Evolutionary conservation across 1,284 basidiomycete species (phyloP).

Genomic region (Ceratobasidium sp.): DNA sequence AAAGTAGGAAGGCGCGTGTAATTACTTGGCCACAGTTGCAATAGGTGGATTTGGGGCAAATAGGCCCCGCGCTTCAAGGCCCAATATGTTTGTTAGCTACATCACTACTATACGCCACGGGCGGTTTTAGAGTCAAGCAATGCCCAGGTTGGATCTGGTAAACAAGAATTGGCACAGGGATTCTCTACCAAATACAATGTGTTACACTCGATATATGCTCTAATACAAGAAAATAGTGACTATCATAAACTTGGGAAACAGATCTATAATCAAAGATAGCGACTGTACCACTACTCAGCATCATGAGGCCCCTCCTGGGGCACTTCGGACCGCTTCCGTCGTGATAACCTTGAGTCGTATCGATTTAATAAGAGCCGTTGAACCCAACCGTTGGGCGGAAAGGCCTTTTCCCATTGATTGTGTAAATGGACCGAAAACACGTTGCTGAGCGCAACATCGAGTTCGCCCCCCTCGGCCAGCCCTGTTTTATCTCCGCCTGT

Average conservation of each 20-base stretch:
- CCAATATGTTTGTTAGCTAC: background rate
- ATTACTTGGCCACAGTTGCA: too few relatives aligned
- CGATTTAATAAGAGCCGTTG: conserved; percentile 70
- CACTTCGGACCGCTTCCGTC: conserved; percentile 36
- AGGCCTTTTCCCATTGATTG: conserved; percentile 89
- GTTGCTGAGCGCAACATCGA: conserved; percentile 70
- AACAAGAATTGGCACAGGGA: background rate
- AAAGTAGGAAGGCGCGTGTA: too few relatives aligned
- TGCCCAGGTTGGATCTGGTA: background rate
- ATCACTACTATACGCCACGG: background rate
- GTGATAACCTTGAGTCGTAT: conserved; percentile 50
- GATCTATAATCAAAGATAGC: conserved; percentile 29
- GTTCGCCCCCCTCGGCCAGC: conserved; percentile 65
- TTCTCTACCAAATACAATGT: conserved; percentile 7
- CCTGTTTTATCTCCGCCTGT: conserved; percentile 49
- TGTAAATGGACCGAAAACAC: conserved; percentile 90
- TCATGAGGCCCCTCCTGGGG: conserved; percentile 1
- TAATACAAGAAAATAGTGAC: conserved; percentile 31
- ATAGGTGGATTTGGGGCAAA: too few relatives aligned
- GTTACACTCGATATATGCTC: background rate
- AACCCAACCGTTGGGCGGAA: conserved; percentile 80
- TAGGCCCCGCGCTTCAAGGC: too few relatives aligned
- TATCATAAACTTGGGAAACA: conserved; percentile 26
- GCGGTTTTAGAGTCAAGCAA: too few relatives aligned
- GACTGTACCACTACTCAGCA: conserved; percentile 6